phyloP scores from a whole-genome alignment of 2,329 filamentous ascomycete genomes.

The Erysiphe pulchra region DNA sequence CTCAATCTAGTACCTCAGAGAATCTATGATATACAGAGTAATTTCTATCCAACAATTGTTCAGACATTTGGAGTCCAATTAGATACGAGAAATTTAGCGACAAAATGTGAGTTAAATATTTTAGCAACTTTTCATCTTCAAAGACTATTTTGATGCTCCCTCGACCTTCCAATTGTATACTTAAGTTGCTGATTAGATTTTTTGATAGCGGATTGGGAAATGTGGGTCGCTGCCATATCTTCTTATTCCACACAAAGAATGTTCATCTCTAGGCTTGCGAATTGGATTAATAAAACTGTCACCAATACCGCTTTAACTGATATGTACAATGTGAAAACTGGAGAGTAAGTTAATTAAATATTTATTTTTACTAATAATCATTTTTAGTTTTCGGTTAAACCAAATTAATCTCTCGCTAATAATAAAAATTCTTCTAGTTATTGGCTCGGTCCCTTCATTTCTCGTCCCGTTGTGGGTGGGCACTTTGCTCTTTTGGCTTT shows the following conservation, averaged over 20 bases:
- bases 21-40: conserved; percentile 53
- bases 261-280: too few species aligned
- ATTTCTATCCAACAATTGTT: conserved; percentile 48
- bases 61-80: conserved; percentile 59
- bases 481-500: conserved; percentile 37
- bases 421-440: too few species aligned
- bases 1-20: conserved; percentile 50
- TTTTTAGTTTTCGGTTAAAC: too few species aligned
- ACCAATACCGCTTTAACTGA: too few species aligned
- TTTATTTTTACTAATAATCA: too few species aligned
- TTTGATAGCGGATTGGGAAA: conserved; percentile 40
- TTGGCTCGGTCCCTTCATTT: too few species aligned
- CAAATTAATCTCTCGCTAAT: too few species aligned
- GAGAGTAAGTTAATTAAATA: too few species aligned
- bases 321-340: too few species aligned
- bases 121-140: background rate
- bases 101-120: conserved; percentile 30
- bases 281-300: too few species aligned
- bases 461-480: conserved; percentile 55
- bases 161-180: background rate
- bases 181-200: conserved; percentile 1
- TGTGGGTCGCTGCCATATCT: conserved; percentile 38
- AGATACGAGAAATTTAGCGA: conserved; percentile 56
- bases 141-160: background rate
- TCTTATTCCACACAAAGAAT: too few species aligned